Evolutionary conservation across 805 yeast species (phyloP).

Genomic region (Vanderwaltozyma polyspora): DNA sequence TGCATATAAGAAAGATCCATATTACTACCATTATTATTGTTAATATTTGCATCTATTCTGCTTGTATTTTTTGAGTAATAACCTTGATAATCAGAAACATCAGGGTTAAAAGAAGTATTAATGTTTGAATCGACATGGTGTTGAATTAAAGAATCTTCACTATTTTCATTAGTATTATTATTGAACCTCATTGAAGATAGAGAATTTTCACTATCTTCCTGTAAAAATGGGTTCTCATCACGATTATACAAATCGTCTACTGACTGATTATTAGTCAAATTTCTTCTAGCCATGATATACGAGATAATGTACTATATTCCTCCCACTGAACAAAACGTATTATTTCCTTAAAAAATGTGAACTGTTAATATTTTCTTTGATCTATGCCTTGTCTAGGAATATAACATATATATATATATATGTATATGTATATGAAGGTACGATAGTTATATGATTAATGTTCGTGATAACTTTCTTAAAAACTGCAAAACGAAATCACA

Average conservation of each 20-base stretch:
- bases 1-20: constrained; percentile 2
- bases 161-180: background rate
- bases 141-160: constrained; percentile 1
- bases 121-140: background rate
- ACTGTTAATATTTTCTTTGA: too few species aligned
- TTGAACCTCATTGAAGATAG: background rate
- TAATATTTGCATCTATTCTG: background rate
- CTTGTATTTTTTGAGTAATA: constrained; percentile 18
- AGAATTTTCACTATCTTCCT: background rate
- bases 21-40: background rate
- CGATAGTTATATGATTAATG: too few species aligned
- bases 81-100: constrained; percentile 20
- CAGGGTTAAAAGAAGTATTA: background rate
- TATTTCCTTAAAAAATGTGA: too few species aligned
- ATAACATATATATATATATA: too few species aligned
- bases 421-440: too few species aligned
- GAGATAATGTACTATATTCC: too few species aligned
- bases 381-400: too few species aligned
- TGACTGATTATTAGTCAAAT: constrained; percentile 10
- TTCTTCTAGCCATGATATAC: constrained; percentile 13
- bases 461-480: too few species aligned
- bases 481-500: too few species aligned
- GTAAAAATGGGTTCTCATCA: background rate
- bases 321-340: too few species aligned
- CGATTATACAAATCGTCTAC: background rate